A percentile compares a stretch with the other conserved stretches of the same genome.
Evolutionary conservation across 371 early-diverging fungal species (phyloP).

Genomic region (Haplosporangium sp.): DNA sequence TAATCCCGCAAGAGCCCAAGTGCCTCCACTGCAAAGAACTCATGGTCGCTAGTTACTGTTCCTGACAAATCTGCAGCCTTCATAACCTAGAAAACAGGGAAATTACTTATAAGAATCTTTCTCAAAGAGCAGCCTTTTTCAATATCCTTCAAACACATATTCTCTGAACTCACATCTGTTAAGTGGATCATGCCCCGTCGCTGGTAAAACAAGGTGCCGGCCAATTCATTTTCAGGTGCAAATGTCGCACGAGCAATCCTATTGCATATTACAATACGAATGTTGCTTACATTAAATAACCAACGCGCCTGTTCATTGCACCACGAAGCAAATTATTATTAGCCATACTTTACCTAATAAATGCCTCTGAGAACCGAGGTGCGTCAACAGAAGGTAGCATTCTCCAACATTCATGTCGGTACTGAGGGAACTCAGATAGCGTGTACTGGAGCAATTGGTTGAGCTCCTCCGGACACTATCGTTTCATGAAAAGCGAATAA

Average conservation of each 20-base stretch:
- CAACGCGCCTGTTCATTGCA: no score
- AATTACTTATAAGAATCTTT: background rate
- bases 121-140: no score
- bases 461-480: conserved; percentile 45
- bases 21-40: conserved; percentile 43
- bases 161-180: conserved; percentile 28
- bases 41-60: conserved; percentile 27
- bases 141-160: no score
- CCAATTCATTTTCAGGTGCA: conserved; percentile 29
- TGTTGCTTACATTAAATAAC: no score
- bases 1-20: conserved; percentile 34
- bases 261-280: background rate
- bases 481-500: background rate
- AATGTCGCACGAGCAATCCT: conserved; percentile 38
- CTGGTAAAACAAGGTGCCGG: conserved; percentile 36
- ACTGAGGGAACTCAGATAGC: conserved; percentile 21
- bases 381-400: conserved; percentile 10
- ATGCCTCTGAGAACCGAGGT: conserved; percentile 8
- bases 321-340: no score
- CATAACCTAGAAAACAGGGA: conserved; percentile 10
- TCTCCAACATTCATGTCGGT: conserved; percentile 45
- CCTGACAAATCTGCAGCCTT: conserved; percentile 17
- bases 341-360: conserved; percentile 18
- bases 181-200: conserved; percentile 28
- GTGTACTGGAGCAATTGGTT: conserved; percentile 31